Base-by-base conservation (phyloP, 148 eudicot genomes). In the Bassia scoparia region DNA sequence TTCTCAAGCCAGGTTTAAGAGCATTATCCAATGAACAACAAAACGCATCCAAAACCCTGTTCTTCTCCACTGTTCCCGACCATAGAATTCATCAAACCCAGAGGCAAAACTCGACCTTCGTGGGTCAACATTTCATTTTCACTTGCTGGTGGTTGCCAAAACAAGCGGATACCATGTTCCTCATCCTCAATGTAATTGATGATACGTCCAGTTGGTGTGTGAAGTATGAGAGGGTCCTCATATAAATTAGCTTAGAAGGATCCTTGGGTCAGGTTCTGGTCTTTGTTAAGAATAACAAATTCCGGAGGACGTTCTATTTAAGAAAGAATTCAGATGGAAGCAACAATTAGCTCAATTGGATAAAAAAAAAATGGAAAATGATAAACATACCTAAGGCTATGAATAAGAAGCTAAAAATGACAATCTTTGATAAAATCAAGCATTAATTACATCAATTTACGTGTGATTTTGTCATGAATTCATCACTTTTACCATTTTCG, bases 241-340 rank as follows among this genome's bases (percentile, higher is more conserved):
- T 80, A 44, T 88, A 83, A 68, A 88, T 69, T n/a, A 88, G 86
- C 77, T 88, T 87, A 26, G 91, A 77, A 49, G 96, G 96, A 68
- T 90, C 88, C 72, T 93, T 85, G 96, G 93, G 81, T 93, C 96
- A 54, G 92, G 91, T 78, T 90, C 93, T 5, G 93, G 98, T 90
- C 96, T 81, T 90, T 87, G 77, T 90, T 90, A 37, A 93, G 55
- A 80, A 90, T 83, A 75, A 93, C 67, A 76, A 93, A 93, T 69
- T 93, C 96, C 12, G 91, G 92, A 48, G 67, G 68, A 54, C 79
- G 77, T 67, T 89, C 96, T 89, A 86, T 68, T 69, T 34, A 79
- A 44, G 46, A 64, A 61, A 66, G 20, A 30, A 26, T 46, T 55
- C 16, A 67, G 53, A 55, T 27, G 31, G 27, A 34, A 21, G 56